Evolutionary conservation across 2,329 filamentous ascomycete genomes (phyloP).

Genomic region (Phialocephala subalpina): DNA sequence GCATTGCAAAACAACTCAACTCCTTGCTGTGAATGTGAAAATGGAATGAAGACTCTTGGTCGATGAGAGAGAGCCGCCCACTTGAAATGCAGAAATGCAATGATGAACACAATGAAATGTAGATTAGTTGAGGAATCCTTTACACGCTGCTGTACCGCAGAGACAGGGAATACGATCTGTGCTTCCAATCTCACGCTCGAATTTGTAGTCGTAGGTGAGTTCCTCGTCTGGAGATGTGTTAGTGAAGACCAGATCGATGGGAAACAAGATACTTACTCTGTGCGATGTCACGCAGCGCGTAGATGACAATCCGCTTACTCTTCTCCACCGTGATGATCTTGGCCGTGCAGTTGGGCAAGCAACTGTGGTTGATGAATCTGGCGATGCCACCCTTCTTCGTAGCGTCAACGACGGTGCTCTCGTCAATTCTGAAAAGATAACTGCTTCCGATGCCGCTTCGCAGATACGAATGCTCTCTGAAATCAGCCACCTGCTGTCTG

Average conservation of each 20-base stretch:
- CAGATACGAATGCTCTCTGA: slow-evolving; percentile 89
- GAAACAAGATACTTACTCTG: slow-evolving; percentile 75
- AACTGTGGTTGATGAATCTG: slow-evolving; percentile 98
- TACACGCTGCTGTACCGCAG: slow-evolving; percentile 94
- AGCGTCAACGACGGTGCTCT: slow-evolving; percentile 96
- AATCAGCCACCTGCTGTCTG: slow-evolving; percentile 95
- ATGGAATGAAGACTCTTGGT: slow-evolving; percentile 6
- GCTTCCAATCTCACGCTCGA: slow-evolving; percentile 95
- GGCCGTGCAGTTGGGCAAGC: slow-evolving; percentile 97
- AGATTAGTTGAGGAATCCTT: slow-evolving; percentile 94
- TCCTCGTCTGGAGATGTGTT: slow-evolving; percentile 78
- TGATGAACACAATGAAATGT: background rate
- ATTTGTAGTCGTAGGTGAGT: slow-evolving; percentile 99
- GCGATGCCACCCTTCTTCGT: slow-evolving; percentile 99
- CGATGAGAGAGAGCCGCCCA: slow-evolving; percentile 6
- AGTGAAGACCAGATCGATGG: slow-evolving; percentile 20
- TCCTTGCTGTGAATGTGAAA: slow-evolving; percentile 26
- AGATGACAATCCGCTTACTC: slow-evolving; percentile 98
- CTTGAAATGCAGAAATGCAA: slow-evolving; percentile 15
- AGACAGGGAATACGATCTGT: slow-evolving; percentile 96
- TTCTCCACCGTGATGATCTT: slow-evolving; percentile 99
- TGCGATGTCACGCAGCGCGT: slow-evolving; percentile 92
- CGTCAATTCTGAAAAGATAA: slow-evolving; percentile 97
- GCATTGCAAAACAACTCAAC: slow-evolving; percentile 30
- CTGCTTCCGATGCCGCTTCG: slow-evolving; percentile 97